phyloP scores from a whole-genome alignment of 2,329 filamentous ascomycete species.

The Chaetoscypha palmicola region DNA sequence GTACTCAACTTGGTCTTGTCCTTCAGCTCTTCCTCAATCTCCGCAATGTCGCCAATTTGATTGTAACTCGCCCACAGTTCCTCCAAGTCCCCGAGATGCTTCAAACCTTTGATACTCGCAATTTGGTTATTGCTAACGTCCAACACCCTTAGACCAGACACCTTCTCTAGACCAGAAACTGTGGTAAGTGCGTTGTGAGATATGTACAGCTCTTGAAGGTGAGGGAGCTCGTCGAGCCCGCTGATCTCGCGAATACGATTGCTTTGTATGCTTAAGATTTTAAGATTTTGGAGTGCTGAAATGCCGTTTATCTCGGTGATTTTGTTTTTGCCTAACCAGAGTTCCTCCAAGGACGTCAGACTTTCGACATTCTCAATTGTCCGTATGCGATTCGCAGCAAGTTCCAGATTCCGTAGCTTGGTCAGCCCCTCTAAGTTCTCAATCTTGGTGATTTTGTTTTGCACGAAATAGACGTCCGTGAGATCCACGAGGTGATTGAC shows the following conservation, averaged over 20 bases:
- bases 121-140: constrained; percentile 90
- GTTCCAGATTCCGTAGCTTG: constrained; percentile 74
- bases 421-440: constrained; percentile 72
- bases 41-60: constrained; percentile 67
- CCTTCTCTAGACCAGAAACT: constrained; percentile 64
- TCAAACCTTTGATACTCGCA: constrained; percentile 64
- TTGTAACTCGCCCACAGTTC: constrained; percentile 96
- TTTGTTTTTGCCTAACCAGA: constrained; percentile 97
- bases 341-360: constrained; percentile 70
- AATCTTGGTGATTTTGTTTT: constrained; percentile 87
- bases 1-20: constrained; percentile 78
- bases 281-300: constrained; percentile 66
- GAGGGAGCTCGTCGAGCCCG: constrained; percentile 65
- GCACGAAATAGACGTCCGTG: constrained; percentile 82
- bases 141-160: constrained; percentile 61
- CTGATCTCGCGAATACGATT: constrained; percentile 79
- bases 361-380: constrained; percentile 80
- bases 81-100: constrained; percentile 63
- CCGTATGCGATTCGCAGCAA: constrained; percentile 86
- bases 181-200: constrained; percentile 86
- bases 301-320: constrained; percentile 78
- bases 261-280: constrained; percentile 88
- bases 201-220: constrained; percentile 89
- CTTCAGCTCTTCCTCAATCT: constrained; percentile 69
- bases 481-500: constrained; percentile 70